A percentile compares a stretch with the other conserved stretches of the same genome.
These are phyloP conservation scores for Xerocomus minutiporus DNA, from an alignment of 1,284 basidiomycete species.

Conservation along the genomic window DNA sequence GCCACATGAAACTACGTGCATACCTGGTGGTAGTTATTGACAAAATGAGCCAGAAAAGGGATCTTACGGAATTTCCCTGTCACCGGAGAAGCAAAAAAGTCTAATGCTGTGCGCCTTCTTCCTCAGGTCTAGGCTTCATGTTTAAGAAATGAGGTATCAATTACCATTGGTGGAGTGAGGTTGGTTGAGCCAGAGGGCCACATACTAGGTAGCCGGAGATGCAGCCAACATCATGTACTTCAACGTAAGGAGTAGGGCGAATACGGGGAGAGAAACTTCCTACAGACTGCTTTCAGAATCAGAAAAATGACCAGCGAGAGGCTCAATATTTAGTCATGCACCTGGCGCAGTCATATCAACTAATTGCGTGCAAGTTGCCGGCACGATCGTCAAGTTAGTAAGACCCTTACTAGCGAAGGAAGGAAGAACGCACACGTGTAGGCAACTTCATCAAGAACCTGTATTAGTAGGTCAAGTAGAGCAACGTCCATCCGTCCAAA, in stretches of 20 bases:
- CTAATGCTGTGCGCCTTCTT: conserved; percentile 24
- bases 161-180: conserved; percentile 1
- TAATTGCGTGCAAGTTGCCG: neutral
- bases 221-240: neutral
- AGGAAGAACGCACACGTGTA: conserved; percentile 11
- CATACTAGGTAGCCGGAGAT: neutral
- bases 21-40: conserved; percentile 2
- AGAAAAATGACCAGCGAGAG: neutral
- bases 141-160: conserved; percentile 5
- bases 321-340: neutral
- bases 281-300: neutral
- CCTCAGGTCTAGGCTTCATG: conserved; percentile 12
- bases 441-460: neutral
- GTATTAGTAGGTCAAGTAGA: neutral
- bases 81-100: conserved; percentile 21
- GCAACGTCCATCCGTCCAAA: neutral
- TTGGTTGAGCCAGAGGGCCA: conserved; percentile 1
- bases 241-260: neutral
- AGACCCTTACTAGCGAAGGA: neutral
- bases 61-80: conserved; percentile 21
- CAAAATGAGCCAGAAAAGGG: conserved; percentile 8
- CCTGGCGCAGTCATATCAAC: neutral
- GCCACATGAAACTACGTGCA: neutral
- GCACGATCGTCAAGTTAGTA: conserved; percentile 3
- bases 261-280: neutral